Base-by-base conservation (phyloP, 2,329 filamentous ascomycete species). In the Conoideocrella luteorostrata region DNA sequence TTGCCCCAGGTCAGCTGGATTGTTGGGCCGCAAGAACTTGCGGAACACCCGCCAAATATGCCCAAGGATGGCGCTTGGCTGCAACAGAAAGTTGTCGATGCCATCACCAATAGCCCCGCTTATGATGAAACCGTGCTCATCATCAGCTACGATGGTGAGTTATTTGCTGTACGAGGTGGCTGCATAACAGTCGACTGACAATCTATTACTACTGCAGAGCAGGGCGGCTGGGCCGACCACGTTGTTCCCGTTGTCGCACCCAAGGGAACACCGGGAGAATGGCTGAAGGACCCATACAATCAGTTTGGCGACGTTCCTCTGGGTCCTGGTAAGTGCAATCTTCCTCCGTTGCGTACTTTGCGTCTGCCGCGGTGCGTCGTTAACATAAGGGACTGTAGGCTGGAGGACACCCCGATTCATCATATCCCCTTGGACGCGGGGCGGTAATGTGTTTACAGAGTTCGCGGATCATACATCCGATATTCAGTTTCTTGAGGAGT, bases 51-150 rank as follows among this genome's bases (percentile, higher is more conserved):
- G 3, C 72, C 74, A 1, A 72, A 73, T 49, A 63, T 67, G 47
- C 74, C 74, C 4, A 68, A 66, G 50, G 74, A 78, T 49, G 75
- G 74, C 12, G 72, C 65, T 3, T 78, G 74, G 74, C 61, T 77
- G 29, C 72, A 77, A 54, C 71, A 74, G 56, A 62, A 72, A 51
- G 61, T 78, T 6, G 68, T 76, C 15, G 63, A 75, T 45, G 67
- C 72, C 7, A 67, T 76, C 4, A 69, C 65, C 11, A 62, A 64
- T 44, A 72, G 73, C 28, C 65, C 67, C 4, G 62, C 64, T 36
- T 77, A 75, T 53, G 63, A 67, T 20, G 67, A 66, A 12, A 76
- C 71, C 2, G 64, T 69, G 3, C 54, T 78, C 34, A 68, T 76
- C 44, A 67, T 77, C 46, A 74, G 70, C 50, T 77, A 69, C 51